These are phyloP conservation scores for Phytophthora niederhauseri DNA, from an alignment of 352 stramenopile genomes.

Conservation along the genomic window DNA sequence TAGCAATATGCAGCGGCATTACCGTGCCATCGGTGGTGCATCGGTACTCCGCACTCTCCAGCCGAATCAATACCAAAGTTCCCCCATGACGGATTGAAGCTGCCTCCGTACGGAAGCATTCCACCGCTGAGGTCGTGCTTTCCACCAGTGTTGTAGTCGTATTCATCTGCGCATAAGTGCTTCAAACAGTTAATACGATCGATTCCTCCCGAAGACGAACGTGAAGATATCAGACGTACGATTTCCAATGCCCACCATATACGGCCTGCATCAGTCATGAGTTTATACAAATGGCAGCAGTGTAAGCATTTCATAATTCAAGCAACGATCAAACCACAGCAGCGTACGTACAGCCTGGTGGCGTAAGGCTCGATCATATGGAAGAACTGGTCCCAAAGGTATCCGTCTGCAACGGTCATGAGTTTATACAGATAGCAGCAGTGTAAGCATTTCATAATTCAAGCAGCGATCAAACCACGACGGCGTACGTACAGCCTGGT, in stretches of 20 bases:
- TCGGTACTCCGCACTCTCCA: constrained; percentile 73
- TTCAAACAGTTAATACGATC: not conserved
- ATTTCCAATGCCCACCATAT: constrained; percentile 84
- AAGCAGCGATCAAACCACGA: not conserved
- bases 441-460: not conserved
- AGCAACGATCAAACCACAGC: not conserved
- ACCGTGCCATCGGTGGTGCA: constrained; percentile 74
- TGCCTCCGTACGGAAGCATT: constrained; percentile 41
- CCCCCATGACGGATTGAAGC: constrained; percentile 70
- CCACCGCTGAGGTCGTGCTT: constrained; percentile 62
- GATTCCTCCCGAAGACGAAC: not conserved
- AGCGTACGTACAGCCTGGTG: constrained; percentile 54
- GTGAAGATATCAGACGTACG: constrained; percentile 43
- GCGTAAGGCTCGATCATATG: constrained; percentile 72
- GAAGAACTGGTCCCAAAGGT: constrained; percentile 84
- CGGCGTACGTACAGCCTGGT: constrained; percentile 54
- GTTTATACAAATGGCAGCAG: not conserved
- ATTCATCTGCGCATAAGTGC: constrained; percentile 51
- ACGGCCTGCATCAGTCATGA: constrained; percentile 43
- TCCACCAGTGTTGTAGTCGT: constrained; percentile 65
- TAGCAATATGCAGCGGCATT: constrained; percentile 5
- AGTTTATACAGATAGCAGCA: not conserved
- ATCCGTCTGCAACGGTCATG: constrained; percentile 30
- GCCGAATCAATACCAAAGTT: constrained; percentile 69
- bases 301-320: constrained; percentile 1